Base-by-base conservation (phyloP, 306 rosid species). In the Purshia tridentata region DNA sequence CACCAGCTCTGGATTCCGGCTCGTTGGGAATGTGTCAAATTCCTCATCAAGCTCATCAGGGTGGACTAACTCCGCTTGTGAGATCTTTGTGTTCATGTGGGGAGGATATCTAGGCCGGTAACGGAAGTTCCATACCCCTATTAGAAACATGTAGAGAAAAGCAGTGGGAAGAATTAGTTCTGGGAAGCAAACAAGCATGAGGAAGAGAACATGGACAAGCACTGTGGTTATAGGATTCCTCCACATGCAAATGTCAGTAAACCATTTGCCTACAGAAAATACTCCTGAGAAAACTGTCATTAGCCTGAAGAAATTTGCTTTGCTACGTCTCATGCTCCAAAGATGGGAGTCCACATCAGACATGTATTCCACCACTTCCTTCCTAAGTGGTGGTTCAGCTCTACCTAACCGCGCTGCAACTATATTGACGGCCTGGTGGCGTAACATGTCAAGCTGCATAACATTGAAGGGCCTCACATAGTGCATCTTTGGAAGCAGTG, bases 21-120 rank as follows among this genome's bases (percentile, higher is more conserved):
- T 69, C 0, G 87, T 76, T 2, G 90, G 90, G 52, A 86, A 86
- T 10, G 90, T 75, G 80, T 86, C 87, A 13, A 86, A 86, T 39
- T 86, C 90, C 73, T 83, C 90, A 49, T 86, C 87, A 51, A 86
- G 70, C 73, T 86, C 90, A 62, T 86, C 90, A 4, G 84, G 83
- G 55, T 81, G 90, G 5, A 73, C 82, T 3, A 77, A 49, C 60
- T 86, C 86, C 1, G 86, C 87, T 57, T 78, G 84, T 9, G 90
- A 86, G 58, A 86, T 70, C 46, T 79, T 72, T 3, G 84, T 76
- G 80, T 86, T 83, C 90, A 81, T 83, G 74, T 86, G 90, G 15
- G 90, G 87, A 59, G 84, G 86, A 50, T 86, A 78, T 69, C 83
- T 81, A 6, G 90, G 82, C 50, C 90, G 75, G 82, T 83, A 86